Conservation (phyloP, 345 rosid species). For the Psidium guajava region DNA sequence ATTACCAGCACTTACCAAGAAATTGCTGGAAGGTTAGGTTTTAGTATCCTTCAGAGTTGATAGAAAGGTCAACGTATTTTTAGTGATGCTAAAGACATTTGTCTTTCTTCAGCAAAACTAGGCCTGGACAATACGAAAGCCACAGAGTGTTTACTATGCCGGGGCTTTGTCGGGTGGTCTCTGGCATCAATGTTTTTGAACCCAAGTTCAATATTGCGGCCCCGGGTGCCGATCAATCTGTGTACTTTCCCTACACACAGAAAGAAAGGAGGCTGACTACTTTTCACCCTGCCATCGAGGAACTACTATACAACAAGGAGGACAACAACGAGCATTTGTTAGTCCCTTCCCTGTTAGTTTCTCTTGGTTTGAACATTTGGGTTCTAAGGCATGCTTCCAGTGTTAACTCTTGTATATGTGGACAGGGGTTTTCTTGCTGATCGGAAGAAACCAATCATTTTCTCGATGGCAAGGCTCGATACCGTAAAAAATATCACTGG, state of each 20-base stretch:
- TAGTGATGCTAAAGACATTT: not conserved
- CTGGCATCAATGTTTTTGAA: constrained; percentile 85
- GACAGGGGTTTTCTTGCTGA: constrained; percentile 78
- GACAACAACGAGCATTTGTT: constrained; percentile 75
- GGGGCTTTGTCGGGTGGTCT: constrained; percentile 71
- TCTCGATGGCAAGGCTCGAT: constrained; percentile 98
- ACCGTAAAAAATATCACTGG: constrained; percentile 83
- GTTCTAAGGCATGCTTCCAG: not conserved
- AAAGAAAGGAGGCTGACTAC: constrained; percentile 35
- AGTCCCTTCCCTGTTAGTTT: not conserved
- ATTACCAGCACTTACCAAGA: constrained; percentile 92
- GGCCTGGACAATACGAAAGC: constrained; percentile 89
- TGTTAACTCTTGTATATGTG: not conserved
- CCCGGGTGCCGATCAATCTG: constrained; percentile 95
- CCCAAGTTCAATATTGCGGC: constrained; percentile 92
- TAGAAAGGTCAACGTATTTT: not conserved
- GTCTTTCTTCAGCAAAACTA: constrained; percentile 43
- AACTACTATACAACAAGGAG: constrained; percentile 49
- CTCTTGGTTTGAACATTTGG: not conserved
- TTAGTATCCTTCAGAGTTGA: not conserved
- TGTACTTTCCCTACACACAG: constrained; percentile 71
- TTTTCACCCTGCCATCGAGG: constrained; percentile 69
- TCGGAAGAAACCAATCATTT: constrained; percentile 67
- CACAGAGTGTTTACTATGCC: constrained; percentile 83
- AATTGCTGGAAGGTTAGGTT: constrained; percentile 82